A percentile compares a stretch with the other conserved stretches of the same genome.
These are phyloP conservation scores for Ophiostoma sp. DNA, from an alignment of 2,329 filamentous ascomycete species.

Conservation along the genomic window DNA sequence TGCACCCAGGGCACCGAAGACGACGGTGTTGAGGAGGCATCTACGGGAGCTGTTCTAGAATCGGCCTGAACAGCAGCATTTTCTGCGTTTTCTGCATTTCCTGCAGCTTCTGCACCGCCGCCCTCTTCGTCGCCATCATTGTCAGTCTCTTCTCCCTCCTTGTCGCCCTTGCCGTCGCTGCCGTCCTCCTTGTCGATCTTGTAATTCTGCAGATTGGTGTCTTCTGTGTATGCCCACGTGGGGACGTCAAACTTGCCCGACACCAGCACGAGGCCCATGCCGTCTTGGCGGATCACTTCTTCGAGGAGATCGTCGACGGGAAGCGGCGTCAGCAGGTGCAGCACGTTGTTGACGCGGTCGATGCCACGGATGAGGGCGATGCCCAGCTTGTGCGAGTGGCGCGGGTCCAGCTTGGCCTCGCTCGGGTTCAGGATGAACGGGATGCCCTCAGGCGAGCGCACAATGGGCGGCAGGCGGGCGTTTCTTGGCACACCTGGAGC, in stretches of 20 bases:
- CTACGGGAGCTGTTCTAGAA: constrained; percentile 24
- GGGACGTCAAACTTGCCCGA: constrained; percentile 64
- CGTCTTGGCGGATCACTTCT: constrained; percentile 29
- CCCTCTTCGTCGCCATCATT: background rate
- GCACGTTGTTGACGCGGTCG: constrained; percentile 46
- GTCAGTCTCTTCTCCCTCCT: constrained; percentile 35
- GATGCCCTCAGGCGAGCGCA: constrained; percentile 48
- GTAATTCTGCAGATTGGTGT: constrained; percentile 41
- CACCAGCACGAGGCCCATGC: constrained; percentile 55
- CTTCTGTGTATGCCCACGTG: constrained; percentile 65
- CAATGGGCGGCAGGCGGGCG: constrained; percentile 42
- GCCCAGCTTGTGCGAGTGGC: constrained; percentile 54
- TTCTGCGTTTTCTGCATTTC: background rate
- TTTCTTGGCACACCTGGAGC: constrained; percentile 24
- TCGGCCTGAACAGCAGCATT: background rate
- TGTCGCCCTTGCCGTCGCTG: constrained; percentile 33
- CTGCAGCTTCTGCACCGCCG: background rate
- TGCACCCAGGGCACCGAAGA: constrained; percentile 54
- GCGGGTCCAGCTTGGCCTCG: constrained; percentile 55
- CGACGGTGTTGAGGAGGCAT: constrained; percentile 17
- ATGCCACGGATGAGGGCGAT: constrained; percentile 66
- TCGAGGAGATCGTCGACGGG: constrained; percentile 13
- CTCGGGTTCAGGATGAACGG: constrained; percentile 56
- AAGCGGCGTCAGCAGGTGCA: constrained; percentile 63
- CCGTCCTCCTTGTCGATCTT: constrained; percentile 27